A percentile compares a stretch with the other conserved stretches of the same genome.
Conservation (phyloP, 2,329 filamentous ascomycete genomes). For the Xylaria sp. region DNA sequence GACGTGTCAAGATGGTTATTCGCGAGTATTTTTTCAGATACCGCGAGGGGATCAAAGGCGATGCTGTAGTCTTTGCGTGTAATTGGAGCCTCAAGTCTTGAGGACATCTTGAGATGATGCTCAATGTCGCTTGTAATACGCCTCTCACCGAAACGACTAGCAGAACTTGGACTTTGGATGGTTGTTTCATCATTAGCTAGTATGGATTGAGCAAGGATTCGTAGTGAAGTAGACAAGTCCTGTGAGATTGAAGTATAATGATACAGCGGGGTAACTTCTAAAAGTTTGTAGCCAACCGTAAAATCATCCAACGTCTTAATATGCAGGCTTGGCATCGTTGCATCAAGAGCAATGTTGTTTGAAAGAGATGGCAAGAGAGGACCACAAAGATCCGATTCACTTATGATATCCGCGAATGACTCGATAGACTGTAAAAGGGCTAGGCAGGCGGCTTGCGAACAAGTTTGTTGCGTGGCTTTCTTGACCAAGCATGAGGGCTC, state of each 20-base stretch:
- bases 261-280: conserved; percentile 58
- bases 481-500: conserved; percentile 53
- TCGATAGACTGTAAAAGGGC: conserved; percentile 63
- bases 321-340: conserved; percentile 68
- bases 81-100: conserved; percentile 48
- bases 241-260: conserved; percentile 50
- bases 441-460: conserved; percentile 42
- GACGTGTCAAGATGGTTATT: conserved; percentile 70
- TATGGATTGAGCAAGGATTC: conserved; percentile 48
- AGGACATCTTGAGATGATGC: conserved; percentile 49
- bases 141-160: conserved; percentile 39
- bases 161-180: background rate
- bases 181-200: conserved; percentile 27
- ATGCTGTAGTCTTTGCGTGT: conserved; percentile 64
- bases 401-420: conserved; percentile 68
- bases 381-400: conserved; percentile 72
- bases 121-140: conserved; percentile 50
- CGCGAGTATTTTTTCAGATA: conserved; percentile 57
- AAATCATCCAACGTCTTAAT: conserved; percentile 62
- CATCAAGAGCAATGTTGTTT: conserved; percentile 64
- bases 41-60: conserved; percentile 71
- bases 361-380: conserved; percentile 58
- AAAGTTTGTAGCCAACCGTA: conserved; percentile 58
- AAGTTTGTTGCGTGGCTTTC: conserved; percentile 26
- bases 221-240: conserved; percentile 51